Evolutionary conservation across 352 stramenopile species (phyloP), one percentile per base, ranked within the genome.

Genomic region (Phytophthora cactorum): DNA sequence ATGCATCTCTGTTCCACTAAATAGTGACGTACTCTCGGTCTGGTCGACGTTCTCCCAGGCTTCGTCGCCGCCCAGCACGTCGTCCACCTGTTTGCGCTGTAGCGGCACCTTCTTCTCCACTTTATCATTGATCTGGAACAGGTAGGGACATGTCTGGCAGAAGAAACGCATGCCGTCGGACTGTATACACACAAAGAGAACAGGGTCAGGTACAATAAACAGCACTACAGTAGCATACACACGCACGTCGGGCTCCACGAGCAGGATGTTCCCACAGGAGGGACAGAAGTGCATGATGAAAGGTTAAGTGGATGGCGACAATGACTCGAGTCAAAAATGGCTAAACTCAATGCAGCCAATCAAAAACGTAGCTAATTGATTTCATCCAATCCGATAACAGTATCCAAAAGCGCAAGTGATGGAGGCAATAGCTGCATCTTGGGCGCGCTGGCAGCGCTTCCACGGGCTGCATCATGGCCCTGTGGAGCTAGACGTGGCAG

Each of bases 1-100:
- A 32, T 56, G 27, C 34, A 31, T 31, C 52, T 8, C 8, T 11
- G n/a, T 27, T 25, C 5, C 28, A 11, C n/a, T 41, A 9, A 52
- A 15, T 15, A 28, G 4, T 12, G 10, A 79, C 83, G 59, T 70
- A 96, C 88, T 89, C 73, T 97, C 90, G 3, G 98, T 99, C 68
- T 98, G 91, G 81, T 99, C 96, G 39, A 99, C 97, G 78, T 99
- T 99, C 70, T 99, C 95, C 98, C 97, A 99, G 5, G 97, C 97
- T 62, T 97, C 91, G 29, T 96, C 95, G 29, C 97, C 98, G 46
- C 98, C 97, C 27, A 99, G 84, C 57, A 99, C 97, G 81, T 99
- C 97, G 79, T 99, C 97, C 28, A 99, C 97, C 67, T 98, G 90
- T 80, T 99, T 99, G 59, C 95, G 88, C 71, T 98, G 93, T 43